Conservation (phyloP, 257 asterid species). For the Nicotiana sylvestris region DNA sequence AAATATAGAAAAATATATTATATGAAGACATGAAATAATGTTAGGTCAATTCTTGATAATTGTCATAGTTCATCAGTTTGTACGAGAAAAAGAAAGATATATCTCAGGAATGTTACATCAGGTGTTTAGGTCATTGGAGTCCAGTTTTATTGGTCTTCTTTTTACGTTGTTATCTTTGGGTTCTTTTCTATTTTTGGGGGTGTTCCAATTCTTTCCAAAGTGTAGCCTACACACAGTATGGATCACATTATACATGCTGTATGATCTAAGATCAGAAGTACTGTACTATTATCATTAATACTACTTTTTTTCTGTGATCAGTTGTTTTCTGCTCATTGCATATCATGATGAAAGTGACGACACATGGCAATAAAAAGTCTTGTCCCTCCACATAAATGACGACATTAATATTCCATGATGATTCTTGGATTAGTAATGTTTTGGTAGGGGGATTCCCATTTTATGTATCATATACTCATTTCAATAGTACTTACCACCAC, state of each 20-base stretch:
- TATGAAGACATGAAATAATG: not conserved
- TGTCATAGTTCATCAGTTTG: not conserved
- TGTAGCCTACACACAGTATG: not conserved
- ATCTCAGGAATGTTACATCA: not conserved
- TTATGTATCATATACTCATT: not conserved
- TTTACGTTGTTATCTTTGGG: not conserved
- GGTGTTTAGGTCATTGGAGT: not conserved
- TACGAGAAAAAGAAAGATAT: not conserved
- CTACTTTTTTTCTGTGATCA: not conserved
- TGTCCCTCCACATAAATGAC: not conserved
- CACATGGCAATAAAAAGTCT: not conserved
- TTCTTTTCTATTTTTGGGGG: not conserved
- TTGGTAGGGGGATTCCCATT: not conserved
- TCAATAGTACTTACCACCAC: not conserved
- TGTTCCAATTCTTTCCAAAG: not conserved
- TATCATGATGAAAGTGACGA: not conserved
- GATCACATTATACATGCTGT: not conserved
- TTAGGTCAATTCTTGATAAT: not conserved
- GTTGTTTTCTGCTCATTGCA: not conserved
- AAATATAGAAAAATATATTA: not conserved
- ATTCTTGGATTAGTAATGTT: constrained; percentile 1
- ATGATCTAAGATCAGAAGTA: not conserved
- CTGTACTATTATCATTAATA: not conserved
- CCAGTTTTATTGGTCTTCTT: not conserved
- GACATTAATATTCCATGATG: not conserved